Conservation (phyloP, 1,139 yeast genomes). For the Kodamaea suecica region DNA sequence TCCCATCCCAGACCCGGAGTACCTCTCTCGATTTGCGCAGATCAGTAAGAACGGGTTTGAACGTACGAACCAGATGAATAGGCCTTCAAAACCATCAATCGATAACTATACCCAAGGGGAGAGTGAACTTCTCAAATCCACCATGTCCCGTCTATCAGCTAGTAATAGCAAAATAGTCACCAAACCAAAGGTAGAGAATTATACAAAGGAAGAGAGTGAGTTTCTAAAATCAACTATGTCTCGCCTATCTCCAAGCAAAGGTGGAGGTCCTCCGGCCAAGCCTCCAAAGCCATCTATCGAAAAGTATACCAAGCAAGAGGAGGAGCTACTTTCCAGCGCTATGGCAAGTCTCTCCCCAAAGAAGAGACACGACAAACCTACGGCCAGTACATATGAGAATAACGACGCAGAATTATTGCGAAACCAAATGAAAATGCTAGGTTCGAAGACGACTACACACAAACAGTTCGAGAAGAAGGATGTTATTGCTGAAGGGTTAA, state of each 20-base stretch:
- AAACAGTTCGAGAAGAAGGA: constrained; percentile 12
- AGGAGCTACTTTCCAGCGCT: constrained; percentile 14
- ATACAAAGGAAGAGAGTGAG: constrained; percentile 14
- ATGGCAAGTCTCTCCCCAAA: constrained; percentile 12
- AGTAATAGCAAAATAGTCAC: constrained; percentile 14
- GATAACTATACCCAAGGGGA: constrained; percentile 10
- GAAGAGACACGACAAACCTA: constrained; percentile 11
- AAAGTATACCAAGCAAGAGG: constrained; percentile 14
- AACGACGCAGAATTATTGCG: constrained; percentile 24
- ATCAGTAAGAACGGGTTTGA: constrained; percentile 7
- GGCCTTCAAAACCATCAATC: constrained; percentile 11
- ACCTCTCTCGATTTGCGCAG: constrained; percentile 11
- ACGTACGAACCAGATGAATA: constrained; percentile 1
- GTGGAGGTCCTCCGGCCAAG: constrained; percentile 12
- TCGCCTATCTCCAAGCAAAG: constrained; percentile 13
- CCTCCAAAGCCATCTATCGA: constrained; percentile 18
- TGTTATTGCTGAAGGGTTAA: constrained; percentile 19
- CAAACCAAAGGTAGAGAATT: constrained; percentile 16
- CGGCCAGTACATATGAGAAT: constrained; percentile 21
- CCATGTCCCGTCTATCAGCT: constrained; percentile 13
- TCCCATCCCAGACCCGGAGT: constrained; percentile 9
- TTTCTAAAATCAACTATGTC: constrained; percentile 16
- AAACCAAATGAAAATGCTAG: constrained; percentile 23
- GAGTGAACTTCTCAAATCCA: constrained; percentile 13
- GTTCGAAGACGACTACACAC: constrained; percentile 9